Conservation (phyloP, 768 basidiomycete genomes). For the Tricholoma sp. region DNA sequence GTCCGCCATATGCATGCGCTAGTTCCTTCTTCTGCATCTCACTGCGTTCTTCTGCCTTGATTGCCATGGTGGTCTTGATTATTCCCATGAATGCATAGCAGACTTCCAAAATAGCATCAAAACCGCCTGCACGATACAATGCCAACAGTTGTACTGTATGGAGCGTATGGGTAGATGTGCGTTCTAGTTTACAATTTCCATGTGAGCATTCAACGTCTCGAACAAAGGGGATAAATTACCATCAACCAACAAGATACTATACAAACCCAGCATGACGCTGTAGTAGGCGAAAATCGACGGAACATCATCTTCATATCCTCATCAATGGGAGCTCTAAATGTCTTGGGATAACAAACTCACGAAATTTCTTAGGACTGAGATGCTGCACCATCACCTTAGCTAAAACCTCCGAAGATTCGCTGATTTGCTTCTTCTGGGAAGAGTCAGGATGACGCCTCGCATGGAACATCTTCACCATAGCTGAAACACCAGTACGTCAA, state of each 20-base stretch:
- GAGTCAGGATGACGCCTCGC: slow-evolving; percentile 72
- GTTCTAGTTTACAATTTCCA: slow-evolving; percentile 44
- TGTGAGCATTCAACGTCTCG: slow-evolving; percentile 6
- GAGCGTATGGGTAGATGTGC: slow-evolving; percentile 64
- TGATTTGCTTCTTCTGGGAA: slow-evolving; percentile 72
- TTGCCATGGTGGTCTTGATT: slow-evolving; percentile 48
- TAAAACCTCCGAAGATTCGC: slow-evolving; percentile 60
- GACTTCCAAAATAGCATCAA: slow-evolving; percentile 59
- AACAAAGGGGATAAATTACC: slow-evolving; percentile 27
- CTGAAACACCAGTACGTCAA: slow-evolving; percentile 30
- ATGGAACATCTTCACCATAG: slow-evolving; percentile 84
- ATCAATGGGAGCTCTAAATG: not conserved
- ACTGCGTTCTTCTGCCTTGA: slow-evolving; percentile 52
- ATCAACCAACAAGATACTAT: slow-evolving; percentile 42
- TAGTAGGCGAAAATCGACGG: slow-evolving; percentile 40
- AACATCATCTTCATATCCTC: slow-evolving; percentile 20
- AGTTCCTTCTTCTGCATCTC: slow-evolving; percentile 58
- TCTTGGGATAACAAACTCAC: slow-evolving; percentile 34
- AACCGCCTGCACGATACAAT: slow-evolving; percentile 67
- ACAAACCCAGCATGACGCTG: slow-evolving; percentile 41
- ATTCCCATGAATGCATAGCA: slow-evolving; percentile 48
- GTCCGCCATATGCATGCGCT: slow-evolving; percentile 69
- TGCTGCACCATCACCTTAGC: slow-evolving; percentile 72
- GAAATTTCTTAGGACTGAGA: slow-evolving; percentile 44
- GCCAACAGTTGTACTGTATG: slow-evolving; percentile 79